Base-by-base conservation (phyloP, 495 filamentous ascomycete species). In the Aspergillus sclerotiicarbonarius region DNA sequence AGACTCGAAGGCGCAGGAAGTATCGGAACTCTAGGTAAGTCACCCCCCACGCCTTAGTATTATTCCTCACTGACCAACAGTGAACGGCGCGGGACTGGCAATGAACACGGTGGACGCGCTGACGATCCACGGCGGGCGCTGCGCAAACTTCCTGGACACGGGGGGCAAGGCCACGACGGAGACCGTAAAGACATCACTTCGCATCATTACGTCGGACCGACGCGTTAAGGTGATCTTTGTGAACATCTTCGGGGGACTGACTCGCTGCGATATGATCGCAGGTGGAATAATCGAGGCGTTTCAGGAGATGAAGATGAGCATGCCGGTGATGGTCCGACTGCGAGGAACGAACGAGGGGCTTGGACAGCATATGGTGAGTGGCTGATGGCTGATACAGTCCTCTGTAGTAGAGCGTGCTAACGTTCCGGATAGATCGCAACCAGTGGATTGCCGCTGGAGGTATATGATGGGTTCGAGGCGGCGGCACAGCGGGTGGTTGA, bases 91-190 rank as follows among this genome's bases (percentile, higher is more conserved):
- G 21, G 92, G 92, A 4, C 84, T 96, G 19, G 91, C 91, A 9
- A 95, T 96, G 90, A 95, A 95, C 71, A 95, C 92, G 0, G 84
- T 90, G 56, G 92, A 96, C 65, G 87, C 88, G 3, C 82, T 95
- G 7, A 77, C 80, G 4, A 71, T 82, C 39, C 84, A 83, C 57
- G 86, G 84, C 39, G 86, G 85, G 47, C 73, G 79, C 44, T 84
- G 83, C 29, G 81, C 90, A 30, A 96, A 96, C 58, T 96, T 96
- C 74, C 79, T 96, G 29, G 92, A 96, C 67, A 95, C 91, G 0
- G 91, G 92, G 30, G 92, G 91, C 51, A 96, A 95, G 69, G 92
- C 92, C 1, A 96, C 92, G 2, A 83, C 82, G n/a, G 85, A 87
- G 63, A 95, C 90, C 0, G 88, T 96, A 39, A 87, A 89, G 71